Evolutionary conservation across 768 basidiomycete genomes (phyloP).

Genomic region (Infundibulicybe gibba): DNA sequence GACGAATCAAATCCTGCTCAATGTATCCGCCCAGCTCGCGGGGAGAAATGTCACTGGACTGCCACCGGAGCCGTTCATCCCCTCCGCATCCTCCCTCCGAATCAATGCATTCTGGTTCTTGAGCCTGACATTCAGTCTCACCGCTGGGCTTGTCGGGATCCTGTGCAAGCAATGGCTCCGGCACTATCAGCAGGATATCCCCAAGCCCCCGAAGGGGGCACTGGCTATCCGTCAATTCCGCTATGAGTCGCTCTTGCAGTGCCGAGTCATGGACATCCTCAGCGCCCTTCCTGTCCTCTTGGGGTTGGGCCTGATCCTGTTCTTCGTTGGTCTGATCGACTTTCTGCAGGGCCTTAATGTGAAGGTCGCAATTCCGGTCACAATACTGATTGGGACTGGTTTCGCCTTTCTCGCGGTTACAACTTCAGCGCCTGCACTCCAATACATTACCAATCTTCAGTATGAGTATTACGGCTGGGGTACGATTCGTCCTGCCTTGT

Average conservation of each 20-base stretch:
- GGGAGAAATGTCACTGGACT: background rate
- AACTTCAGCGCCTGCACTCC: too few species aligned
- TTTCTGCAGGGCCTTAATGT: background rate
- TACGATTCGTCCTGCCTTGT: too few species aligned
- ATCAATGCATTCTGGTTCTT: background rate
- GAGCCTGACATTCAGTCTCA: background rate
- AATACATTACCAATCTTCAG: too few species aligned
- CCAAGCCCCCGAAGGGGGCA: background rate
- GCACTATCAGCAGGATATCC: background rate
- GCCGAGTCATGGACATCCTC: background rate
- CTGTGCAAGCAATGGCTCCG: background rate
- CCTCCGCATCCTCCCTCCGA: background rate
- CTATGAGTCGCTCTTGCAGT: background rate
- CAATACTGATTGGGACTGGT: too few species aligned
- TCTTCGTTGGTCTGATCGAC: background rate
- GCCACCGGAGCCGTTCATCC: background rate
- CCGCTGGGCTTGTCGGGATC: background rate
- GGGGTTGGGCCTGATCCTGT: conserved; percentile 1
- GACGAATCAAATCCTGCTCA: conserved; percentile 1
- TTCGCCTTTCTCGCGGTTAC: too few species aligned
- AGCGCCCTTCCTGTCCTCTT: conserved; percentile 1
- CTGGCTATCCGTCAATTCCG: background rate
- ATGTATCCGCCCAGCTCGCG: background rate
- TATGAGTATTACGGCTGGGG: too few species aligned
- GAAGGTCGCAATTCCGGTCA: too few species aligned